Evolutionary conservation across 2,329 filamentous ascomycete species (phyloP), one percentile per base, ranked within the genome.

Genomic region (Alternaria sp.): DNA sequence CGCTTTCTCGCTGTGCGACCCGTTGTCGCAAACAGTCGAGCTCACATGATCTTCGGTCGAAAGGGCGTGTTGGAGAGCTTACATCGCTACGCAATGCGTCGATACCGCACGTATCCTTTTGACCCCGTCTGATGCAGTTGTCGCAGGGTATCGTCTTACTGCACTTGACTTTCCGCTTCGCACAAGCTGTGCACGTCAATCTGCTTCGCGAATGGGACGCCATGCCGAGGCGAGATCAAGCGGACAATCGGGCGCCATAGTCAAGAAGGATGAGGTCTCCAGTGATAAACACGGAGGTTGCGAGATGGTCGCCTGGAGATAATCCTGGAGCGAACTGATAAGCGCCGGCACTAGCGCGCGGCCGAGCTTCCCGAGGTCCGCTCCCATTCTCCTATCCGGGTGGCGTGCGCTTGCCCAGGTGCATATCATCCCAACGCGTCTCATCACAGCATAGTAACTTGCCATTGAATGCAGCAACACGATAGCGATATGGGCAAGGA

Each of bases 91-190:
- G 58, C 58, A 23, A 30, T 15, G 12, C 47, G 26, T 61, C 53
- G 37, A 61, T 56, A 6, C 50, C 56, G 23, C 66, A 71, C 11
- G 55, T 62, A 23, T 43, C 28, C 14, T 26, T 30, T 33, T 54
- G 51, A n/a, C 68, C 70, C 70, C 73, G 72, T 61, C 73, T 73
- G n/a, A 71, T 69, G 62, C 81, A 83, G 58, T 81, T 82, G 37
- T 72, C 73, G 70, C 80, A 82, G 23, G 80, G 80, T 3, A 82
- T 66, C 5, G 75, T 71, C 67, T 81, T 82, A 63, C 81, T 79
- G 58, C 80, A 83, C 64, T 80, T 76, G 28, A 78, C 71, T 55
- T 78, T 78, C 49, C 72, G 66, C 20, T 70, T 61, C 12, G 75
- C 71, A 63, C 75, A 78, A 28, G 70, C 68, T 9, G 66, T 56